Conservation (phyloP, 176 grass and related monocot genomes). For the Aegilops tauschii region DNA sequence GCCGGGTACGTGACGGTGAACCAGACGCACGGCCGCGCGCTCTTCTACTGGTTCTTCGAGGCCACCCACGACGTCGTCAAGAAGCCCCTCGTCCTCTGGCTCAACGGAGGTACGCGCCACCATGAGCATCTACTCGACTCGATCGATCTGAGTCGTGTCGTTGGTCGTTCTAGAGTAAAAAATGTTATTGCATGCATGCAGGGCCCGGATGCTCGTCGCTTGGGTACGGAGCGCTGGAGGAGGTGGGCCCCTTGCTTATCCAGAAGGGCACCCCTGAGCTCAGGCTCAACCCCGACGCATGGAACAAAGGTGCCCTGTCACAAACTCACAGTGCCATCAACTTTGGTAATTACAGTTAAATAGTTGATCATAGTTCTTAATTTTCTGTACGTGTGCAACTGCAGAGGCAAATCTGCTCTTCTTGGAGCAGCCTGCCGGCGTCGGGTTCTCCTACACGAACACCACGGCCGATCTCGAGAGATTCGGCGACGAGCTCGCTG, state of each 20-base stretch:
- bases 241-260: not conserved
- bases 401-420: slow-evolving; percentile 84
- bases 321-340: not conserved
- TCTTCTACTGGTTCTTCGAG: slow-evolving; percentile 96
- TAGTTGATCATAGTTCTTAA: not conserved
- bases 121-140: not conserved
- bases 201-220: slow-evolving; percentile 11
- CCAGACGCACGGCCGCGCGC: slow-evolving; percentile 62
- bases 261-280: slow-evolving; percentile 13
- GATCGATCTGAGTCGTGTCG: not conserved
- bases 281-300: not conserved
- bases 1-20: slow-evolving; percentile 80
- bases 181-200: not conserved
- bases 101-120: not conserved
- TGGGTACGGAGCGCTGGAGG: not conserved
- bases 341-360: not conserved
- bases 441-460: slow-evolving; percentile 89
- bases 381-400: not conserved
- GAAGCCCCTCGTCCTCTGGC: slow-evolving; percentile 54
- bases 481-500: slow-evolving; percentile 67
- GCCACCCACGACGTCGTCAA: slow-evolving; percentile 41
- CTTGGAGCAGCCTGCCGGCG: slow-evolving; percentile 80
- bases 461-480: slow-evolving; percentile 49
- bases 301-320: not conserved
- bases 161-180: no score